phyloP scores from a whole-genome alignment of 768 basidiomycete genomes.

The Russula emetica region DNA sequence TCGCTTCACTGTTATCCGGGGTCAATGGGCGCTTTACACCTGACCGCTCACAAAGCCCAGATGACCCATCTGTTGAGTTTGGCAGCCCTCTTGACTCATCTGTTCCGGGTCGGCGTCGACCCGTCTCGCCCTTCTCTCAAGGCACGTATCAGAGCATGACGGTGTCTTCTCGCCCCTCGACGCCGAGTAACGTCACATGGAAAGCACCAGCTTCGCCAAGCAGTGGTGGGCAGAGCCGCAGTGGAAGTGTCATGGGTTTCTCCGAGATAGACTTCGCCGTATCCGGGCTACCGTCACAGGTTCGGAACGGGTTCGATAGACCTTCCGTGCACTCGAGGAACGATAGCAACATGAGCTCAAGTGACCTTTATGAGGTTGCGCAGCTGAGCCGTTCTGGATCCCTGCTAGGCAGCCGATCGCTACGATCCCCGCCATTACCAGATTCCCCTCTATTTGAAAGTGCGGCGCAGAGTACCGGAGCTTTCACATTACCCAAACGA shows the following conservation, averaged over 20 bases:
- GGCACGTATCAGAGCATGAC: constrained; percentile 57
- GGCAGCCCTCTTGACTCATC: constrained; percentile 41
- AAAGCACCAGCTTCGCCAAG: constrained; percentile 38
- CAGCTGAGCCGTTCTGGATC: constrained; percentile 24
- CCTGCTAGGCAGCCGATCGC: constrained; percentile 37
- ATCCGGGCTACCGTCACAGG: constrained; percentile 29
- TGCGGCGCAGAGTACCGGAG: constrained; percentile 17
- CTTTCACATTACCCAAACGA: constrained; percentile 3
- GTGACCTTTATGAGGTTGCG: constrained; percentile 28
- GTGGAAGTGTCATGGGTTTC: constrained; percentile 49
- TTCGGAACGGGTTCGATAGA: constrained; percentile 25
- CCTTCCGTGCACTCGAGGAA: constrained; percentile 32
- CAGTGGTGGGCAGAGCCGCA: constrained; percentile 47
- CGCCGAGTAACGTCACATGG: constrained; percentile 80
- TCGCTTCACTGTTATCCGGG: constrained; percentile 44
- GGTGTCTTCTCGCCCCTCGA: constrained; percentile 48
- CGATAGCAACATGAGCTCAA: constrained; percentile 33
- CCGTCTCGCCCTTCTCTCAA: constrained; percentile 67
- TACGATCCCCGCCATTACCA: constrained; percentile 54
- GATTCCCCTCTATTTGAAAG: constrained; percentile 54
- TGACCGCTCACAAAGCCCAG: constrained; percentile 35
- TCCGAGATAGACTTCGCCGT: constrained; percentile 33
- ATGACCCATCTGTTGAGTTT: constrained; percentile 27
- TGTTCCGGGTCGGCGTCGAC: constrained; percentile 53
- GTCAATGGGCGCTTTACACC: constrained; percentile 65